phyloP scores from a whole-genome alignment of 2,329 filamentous ascomycete species.

The Metarhizium anisopliae region DNA sequence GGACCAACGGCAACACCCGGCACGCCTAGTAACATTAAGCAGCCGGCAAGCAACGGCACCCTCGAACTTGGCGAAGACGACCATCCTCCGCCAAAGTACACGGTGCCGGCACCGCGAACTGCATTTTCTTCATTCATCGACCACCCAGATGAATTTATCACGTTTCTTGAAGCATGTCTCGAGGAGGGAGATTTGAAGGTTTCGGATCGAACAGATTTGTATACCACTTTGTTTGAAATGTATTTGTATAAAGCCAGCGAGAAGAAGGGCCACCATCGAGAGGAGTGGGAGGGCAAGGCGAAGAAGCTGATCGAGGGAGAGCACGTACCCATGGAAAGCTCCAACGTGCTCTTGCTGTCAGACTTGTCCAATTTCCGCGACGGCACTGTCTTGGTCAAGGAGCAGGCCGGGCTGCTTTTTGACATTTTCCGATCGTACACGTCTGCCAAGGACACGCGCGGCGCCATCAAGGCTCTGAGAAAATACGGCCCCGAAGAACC shows the following conservation, averaged over 20 bases:
- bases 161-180: conserved; percentile 84
- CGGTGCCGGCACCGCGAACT: conserved; percentile 70
- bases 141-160: conserved; percentile 82
- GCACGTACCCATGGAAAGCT: conserved; percentile 81
- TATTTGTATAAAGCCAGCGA: conserved; percentile 83
- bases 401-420: conserved; percentile 83
- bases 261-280: conserved; percentile 54
- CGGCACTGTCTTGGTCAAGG: conserved; percentile 84
- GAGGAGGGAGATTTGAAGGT: conserved; percentile 61
- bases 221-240: conserved; percentile 96
- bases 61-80: conserved; percentile 41
- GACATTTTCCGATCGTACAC: conserved; percentile 98
- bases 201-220: conserved; percentile 74
- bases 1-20: conserved; percentile 38
- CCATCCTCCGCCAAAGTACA: conserved; percentile 50
- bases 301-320: conserved; percentile 79
- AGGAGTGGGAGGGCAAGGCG: conserved; percentile 83
- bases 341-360: conserved; percentile 86
- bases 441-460: conserved; percentile 79
- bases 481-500: conserved; percentile 92
- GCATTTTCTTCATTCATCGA: conserved; percentile 97
- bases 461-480: conserved; percentile 78
- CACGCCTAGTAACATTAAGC: conserved; percentile 37
- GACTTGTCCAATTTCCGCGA: conserved; percentile 85
- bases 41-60: conserved; percentile 42